Evolutionary conservation across 2,329 filamentous ascomycete species (phyloP).

Genomic region (Aspergillus melleus): DNA sequence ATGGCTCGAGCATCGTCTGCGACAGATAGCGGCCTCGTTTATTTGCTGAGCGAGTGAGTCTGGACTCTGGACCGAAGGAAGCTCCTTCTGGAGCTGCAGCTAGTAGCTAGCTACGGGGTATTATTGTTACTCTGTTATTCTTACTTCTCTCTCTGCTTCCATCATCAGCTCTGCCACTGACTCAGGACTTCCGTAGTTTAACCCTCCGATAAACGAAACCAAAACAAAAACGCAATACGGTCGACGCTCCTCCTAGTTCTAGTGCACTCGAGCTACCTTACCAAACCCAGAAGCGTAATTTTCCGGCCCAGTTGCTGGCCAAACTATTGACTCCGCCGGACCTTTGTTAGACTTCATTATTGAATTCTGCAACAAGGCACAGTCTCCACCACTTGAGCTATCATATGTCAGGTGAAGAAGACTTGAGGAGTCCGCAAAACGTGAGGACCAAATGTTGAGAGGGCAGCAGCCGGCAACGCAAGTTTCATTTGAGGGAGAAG

Average conservation of each 20-base stretch:
- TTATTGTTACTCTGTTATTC: background rate
- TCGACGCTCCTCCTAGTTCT: background rate
- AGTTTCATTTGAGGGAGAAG: background rate
- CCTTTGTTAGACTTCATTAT: conserved; percentile 1
- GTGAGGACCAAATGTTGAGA: conserved; percentile 3
- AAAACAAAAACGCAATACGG: background rate
- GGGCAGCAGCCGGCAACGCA: background rate
- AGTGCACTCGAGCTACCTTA: background rate
- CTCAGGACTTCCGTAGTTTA: background rate
- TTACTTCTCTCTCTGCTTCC: background rate
- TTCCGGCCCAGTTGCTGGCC: background rate
- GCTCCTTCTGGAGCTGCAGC: background rate
- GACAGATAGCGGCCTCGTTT: background rate
- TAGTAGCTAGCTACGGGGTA: background rate
- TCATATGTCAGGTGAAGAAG: conserved; percentile 15
- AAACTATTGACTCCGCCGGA: background rate
- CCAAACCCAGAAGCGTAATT: background rate
- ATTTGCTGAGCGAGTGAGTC: background rate
- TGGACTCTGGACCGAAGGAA: conserved; percentile 1
- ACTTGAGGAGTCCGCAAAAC: conserved; percentile 7
- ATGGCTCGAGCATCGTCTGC: background rate
- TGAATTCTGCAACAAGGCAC: conserved; percentile 1
- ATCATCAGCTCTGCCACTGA: background rate
- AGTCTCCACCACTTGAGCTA: conserved; percentile 13
- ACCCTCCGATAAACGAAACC: background rate